Conservation (phyloP, 495 filamentous ascomycete species). For the Gamarada debralockiae region DNA sequence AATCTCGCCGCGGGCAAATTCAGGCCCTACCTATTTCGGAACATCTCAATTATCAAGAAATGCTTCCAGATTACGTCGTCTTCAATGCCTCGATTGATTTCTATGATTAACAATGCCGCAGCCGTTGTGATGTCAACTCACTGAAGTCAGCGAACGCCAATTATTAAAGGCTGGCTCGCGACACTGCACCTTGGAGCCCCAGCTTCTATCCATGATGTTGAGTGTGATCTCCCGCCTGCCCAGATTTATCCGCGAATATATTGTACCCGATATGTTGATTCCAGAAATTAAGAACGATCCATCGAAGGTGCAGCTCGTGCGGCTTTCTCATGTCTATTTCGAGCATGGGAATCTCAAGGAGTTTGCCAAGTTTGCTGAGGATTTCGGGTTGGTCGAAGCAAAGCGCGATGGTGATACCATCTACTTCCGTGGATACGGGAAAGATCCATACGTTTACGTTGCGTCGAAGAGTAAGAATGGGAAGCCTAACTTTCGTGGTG, state of each 20-base stretch:
- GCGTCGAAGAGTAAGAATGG: conserved; percentile 40
- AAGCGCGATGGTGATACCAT: conserved; percentile 39
- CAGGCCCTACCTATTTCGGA: no score
- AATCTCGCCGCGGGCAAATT: no score
- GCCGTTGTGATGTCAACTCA: no score
- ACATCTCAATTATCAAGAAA: no score
- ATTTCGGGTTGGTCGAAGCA: conserved; percentile 52
- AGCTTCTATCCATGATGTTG: neutral
- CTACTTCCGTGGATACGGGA: conserved; percentile 55
- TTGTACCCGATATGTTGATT: conserved; percentile 8
- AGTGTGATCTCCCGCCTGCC: neutral
- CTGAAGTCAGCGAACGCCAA: no score
- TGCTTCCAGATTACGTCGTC: no score
- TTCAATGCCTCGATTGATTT: no score
- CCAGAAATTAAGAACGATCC: neutral
- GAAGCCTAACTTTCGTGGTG: conserved; percentile 49
- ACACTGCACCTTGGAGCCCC: no score
- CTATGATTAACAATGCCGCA: no score
- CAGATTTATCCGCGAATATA: neutral
- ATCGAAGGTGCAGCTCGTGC: conserved; percentile 47
- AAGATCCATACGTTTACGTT: conserved; percentile 51
- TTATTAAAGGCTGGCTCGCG: no score
- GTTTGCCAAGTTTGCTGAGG: conserved; percentile 42
- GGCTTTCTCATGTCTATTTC: conserved; percentile 52
- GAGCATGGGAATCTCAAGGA: conserved; percentile 44